Evolutionary conservation across 2,329 filamentous ascomycete genomes (phyloP), one percentile per base, ranked within the genome.

Genomic region (Claviceps monticola): DNA sequence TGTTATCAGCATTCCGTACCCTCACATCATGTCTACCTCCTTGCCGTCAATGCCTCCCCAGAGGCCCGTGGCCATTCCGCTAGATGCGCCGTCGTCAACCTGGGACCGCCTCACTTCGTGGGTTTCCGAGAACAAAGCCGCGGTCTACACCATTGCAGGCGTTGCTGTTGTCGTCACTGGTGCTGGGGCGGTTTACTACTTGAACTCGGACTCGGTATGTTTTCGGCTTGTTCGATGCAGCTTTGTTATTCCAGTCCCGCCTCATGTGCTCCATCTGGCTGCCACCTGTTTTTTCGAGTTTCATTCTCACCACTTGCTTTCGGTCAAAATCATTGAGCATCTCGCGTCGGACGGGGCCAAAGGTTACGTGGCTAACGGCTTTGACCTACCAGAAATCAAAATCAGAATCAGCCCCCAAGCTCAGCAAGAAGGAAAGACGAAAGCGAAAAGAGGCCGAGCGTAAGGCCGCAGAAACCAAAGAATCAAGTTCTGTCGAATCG

Each of bases 91-190:
- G 55, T 79, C 83, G 54, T 84, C 86, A 46, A 72, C 93, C 52
- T 95, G 89, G 89, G 88, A 95, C 68, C 84, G 90, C 62, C 74
- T 96, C 70, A 85, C 89, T 58, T 83, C 75, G 64, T 98, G 93
- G 91, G 89, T 86, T 14, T 87, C 89, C 2, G 91, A 97, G 67
- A 90, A 98, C 73, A 97, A 96, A 74, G 86, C 88, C 47, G 79
- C 91, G 51, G 90, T 95, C 56, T 98, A 96, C 71, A 96, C 93
- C 59, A 88, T 97, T 70, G 93, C 91, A 52, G 93, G 93, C 63
- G 86, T 95, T 54, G 91, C 91, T 51, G 79, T 95, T 47, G 88
- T 96, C 44, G 86, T 95, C 52, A 93, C 88, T 14, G 88, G 87
- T 55, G 91, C 90, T 37, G 91, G 93, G 60, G 87, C 88, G 44